These are phyloP conservation scores for Xylaria hypoxylon DNA, from an alignment of 2,329 filamentous ascomycete genomes.

Conservation along the genomic window DNA sequence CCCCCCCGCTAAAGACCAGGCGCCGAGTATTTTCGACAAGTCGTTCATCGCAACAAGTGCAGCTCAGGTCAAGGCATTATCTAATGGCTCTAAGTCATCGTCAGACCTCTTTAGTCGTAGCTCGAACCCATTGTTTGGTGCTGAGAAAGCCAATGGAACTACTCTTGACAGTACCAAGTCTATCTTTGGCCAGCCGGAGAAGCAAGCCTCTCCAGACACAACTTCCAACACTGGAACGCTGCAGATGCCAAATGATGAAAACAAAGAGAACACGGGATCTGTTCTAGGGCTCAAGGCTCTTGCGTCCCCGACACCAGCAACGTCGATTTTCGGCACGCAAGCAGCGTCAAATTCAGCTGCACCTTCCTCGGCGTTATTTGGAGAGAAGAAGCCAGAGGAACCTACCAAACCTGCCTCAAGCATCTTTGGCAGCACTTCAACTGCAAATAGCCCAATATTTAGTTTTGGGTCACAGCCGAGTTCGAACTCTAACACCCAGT, in stretches of 20 bases:
- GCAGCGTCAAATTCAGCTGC: slow-evolving; percentile 55
- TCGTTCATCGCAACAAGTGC: slow-evolving; percentile 35
- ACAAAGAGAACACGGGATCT: slow-evolving; percentile 23
- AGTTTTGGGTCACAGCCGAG: slow-evolving; percentile 38
- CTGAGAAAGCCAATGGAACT: slow-evolving; percentile 45
- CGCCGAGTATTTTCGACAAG: slow-evolving; percentile 37
- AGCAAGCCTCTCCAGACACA: slow-evolving; percentile 21
- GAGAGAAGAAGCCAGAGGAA: slow-evolving; percentile 42
- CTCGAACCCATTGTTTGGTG: slow-evolving; percentile 38
- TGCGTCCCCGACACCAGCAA: slow-evolving; percentile 40
- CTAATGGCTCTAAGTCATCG: slow-evolving; percentile 38
- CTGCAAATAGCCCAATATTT: slow-evolving; percentile 40
- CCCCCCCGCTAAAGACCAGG: not conserved
- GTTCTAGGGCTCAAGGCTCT: slow-evolving; percentile 45
- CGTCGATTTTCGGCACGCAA: slow-evolving; percentile 56
- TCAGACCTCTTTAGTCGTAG: slow-evolving; percentile 44
- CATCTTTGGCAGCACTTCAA: slow-evolving; percentile 36
- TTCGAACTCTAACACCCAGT: slow-evolving; percentile 25
- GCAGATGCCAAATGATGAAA: slow-evolving; percentile 8
- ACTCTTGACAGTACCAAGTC: slow-evolving; percentile 51
- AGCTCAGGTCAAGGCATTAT: slow-evolving; percentile 37
- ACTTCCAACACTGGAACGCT: slow-evolving; percentile 7
- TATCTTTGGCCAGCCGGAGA: slow-evolving; percentile 54
- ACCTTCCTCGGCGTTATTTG: slow-evolving; percentile 43
- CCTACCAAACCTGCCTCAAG: slow-evolving; percentile 34